These are phyloP conservation scores for Trichoderma brevicompactum DNA, from an alignment of 2,329 filamentous ascomycete species.

Conservation along the genomic window DNA sequence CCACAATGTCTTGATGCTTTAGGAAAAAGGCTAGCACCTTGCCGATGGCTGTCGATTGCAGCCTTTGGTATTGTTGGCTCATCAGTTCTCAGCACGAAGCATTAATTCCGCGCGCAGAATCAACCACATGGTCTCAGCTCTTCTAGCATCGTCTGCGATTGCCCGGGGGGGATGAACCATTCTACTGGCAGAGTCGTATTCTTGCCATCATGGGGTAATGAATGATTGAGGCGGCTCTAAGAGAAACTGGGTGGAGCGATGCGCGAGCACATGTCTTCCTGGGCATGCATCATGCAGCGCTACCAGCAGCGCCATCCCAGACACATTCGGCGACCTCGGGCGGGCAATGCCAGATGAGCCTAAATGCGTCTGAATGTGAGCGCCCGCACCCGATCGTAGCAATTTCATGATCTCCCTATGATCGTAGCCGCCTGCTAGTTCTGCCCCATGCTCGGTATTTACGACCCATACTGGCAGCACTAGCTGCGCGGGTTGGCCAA, in stretches of 20 bases:
- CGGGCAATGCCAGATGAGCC: not conserved
- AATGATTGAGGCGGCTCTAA: not conserved
- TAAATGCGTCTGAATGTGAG: not conserved
- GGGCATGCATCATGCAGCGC: not conserved
- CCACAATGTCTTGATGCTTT: not conserved
- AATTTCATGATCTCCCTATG: not conserved
- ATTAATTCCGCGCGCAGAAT: not conserved
- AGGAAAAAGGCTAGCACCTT: not conserved
- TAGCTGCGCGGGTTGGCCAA: not conserved
- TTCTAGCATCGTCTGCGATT: not conserved
- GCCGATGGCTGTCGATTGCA: not conserved
- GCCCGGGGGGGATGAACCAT: not conserved
- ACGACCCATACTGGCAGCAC: not conserved
- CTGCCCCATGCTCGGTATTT: slow-evolving; percentile 1
- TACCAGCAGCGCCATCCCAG: not conserved
- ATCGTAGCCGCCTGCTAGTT: not conserved
- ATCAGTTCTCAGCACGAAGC: not conserved
- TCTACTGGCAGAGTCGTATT: not conserved
- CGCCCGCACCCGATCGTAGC: not conserved
- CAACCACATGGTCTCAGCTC: slow-evolving; percentile 5
- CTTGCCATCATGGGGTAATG: not conserved
- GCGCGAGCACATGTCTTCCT: not conserved
- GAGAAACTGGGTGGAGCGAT: not conserved
- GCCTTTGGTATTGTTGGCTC: not conserved
- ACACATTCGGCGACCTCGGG: slow-evolving; percentile 23